Evolutionary conservation across 345 rosid genomes (phyloP).

Genomic region (Alliaria petiolata): DNA sequence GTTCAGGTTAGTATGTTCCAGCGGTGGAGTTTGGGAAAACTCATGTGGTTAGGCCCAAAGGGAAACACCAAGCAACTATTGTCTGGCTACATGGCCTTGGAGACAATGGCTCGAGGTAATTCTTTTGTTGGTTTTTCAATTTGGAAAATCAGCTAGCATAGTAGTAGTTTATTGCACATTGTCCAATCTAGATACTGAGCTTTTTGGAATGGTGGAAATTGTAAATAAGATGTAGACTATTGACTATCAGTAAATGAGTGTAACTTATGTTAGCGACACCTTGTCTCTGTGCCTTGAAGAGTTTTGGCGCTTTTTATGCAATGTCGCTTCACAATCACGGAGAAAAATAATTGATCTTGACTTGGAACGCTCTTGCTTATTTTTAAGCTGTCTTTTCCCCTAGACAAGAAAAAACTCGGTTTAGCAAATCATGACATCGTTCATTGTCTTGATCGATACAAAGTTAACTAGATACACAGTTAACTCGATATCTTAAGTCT

Average conservation of each 20-base stretch:
- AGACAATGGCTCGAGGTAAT: conserved; percentile 88
- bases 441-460: background rate
- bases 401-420: background rate
- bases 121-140: background rate
- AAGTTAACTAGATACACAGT: background rate
- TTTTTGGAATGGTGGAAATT: background rate
- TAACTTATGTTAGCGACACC: conserved; percentile 17
- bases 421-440: background rate
- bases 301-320: background rate
- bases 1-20: conserved; percentile 53
- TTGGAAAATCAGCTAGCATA: background rate
- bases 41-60: conserved; percentile 90
- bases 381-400: background rate
- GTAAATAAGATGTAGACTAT: background rate
- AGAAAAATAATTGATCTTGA: background rate
- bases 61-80: conserved; percentile 93
- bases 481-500: background rate
- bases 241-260: background rate
- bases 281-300: conserved; percentile 6
- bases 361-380: background rate
- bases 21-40: conserved; percentile 85
- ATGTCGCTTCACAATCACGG: background rate
- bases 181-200: background rate
- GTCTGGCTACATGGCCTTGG: conserved; percentile 99
- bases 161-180: background rate